These are phyloP conservation scores for Cronartium ribicola DNA, from an alignment of 1,284 basidiomycete genomes.

Conservation along the genomic window DNA sequence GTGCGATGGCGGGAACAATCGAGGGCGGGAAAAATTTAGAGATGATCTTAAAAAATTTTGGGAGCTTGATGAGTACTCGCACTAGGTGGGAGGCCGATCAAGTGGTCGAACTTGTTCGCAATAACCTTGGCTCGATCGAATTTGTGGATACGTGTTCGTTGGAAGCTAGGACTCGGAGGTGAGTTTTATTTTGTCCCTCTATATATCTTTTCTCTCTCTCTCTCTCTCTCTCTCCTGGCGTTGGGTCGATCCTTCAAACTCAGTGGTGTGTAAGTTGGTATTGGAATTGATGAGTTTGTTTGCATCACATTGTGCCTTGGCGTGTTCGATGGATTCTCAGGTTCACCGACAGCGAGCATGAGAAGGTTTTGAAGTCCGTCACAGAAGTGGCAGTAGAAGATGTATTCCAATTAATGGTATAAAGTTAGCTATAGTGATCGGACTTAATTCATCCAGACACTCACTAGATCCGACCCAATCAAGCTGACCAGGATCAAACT, in stretches of 20 bases:
- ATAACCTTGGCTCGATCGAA: slow-evolving; percentile 45
- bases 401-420: slow-evolving; percentile 33
- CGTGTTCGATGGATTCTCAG: not conserved
- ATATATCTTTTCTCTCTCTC: not conserved
- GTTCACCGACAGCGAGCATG: slow-evolving; percentile 30
- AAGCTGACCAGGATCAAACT: too few relatives aligned
- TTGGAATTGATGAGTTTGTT: not conserved
- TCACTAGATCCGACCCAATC: too few relatives aligned
- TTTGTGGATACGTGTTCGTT: slow-evolving; percentile 47
- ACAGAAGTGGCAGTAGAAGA: slow-evolving; percentile 15
- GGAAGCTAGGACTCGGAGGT: slow-evolving; percentile 44
- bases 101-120: slow-evolving; percentile 45
- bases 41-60: slow-evolving; percentile 45
- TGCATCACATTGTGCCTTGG: not conserved
- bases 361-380: slow-evolving; percentile 14
- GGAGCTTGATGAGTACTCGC: slow-evolving; percentile 43
- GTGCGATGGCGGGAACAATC: slow-evolving; percentile 44
- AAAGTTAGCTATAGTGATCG: not conserved
- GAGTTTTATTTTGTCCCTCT: slow-evolving; percentile 5
- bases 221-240: not conserved
- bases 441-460: too few relatives aligned
- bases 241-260: too few relatives aligned
- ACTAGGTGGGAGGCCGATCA: slow-evolving; percentile 44
- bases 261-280: too few relatives aligned
- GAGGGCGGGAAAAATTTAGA: slow-evolving; percentile 47